These are phyloP conservation scores for Trichoderma gamsii DNA, from an alignment of 495 filamentous ascomycete genomes.

Conservation along the genomic window DNA sequence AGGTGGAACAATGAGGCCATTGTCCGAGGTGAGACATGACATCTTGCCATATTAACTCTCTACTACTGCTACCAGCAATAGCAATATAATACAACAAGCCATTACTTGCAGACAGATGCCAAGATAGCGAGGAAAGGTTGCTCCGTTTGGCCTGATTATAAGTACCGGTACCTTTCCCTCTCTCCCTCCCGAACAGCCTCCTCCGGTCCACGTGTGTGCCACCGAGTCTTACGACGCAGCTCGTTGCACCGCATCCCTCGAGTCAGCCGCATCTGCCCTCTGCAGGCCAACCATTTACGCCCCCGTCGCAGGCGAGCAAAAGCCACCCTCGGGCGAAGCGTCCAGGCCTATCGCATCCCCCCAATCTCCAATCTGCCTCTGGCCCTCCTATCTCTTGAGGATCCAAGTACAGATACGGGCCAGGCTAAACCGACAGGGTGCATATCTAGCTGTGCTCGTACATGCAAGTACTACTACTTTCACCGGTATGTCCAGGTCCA, in stretches of 20 bases:
- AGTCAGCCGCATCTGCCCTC: conserved; percentile 4
- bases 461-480: no score
- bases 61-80: no score
- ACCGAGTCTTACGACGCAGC: conserved; percentile 7
- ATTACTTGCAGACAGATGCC: no score
- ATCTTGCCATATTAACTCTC: not conserved
- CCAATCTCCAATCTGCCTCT: no score
- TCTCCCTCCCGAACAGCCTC: not conserved
- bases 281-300: not conserved
- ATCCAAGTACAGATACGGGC: no score
- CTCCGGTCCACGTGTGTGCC: not conserved
- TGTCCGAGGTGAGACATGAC: not conserved
- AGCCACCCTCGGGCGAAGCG: not conserved
- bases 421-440: no score
- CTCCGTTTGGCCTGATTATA: not conserved
- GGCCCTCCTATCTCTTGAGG: no score
- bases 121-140: no score
- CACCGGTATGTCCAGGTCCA: no score
- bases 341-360: not conserved
- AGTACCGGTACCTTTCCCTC: not conserved
- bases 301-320: not conserved
- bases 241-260: not conserved
- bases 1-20: not conserved
- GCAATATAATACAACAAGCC: no score
- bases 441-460: no score